phyloP scores from a whole-genome alignment of 2,329 filamentous ascomycete genomes.

The Aspergillus spinulosporus region DNA sequence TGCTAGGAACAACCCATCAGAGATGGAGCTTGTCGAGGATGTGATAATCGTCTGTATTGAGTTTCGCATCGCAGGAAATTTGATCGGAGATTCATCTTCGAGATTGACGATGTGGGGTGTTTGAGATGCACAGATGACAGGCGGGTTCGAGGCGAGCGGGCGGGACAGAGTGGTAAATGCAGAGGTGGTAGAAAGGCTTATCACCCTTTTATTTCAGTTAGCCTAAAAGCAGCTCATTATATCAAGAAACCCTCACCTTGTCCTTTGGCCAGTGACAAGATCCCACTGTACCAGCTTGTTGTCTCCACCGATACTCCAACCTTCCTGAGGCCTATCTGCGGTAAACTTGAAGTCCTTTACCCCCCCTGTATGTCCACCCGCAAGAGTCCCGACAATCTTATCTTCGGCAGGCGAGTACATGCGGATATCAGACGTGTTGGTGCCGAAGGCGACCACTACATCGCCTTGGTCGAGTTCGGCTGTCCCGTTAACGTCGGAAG shows the following conservation, averaged over 20 bases:
- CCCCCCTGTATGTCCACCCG: slow-evolving; percentile 49
- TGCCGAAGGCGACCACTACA: slow-evolving; percentile 52
- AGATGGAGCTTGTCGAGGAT: slow-evolving; percentile 39
- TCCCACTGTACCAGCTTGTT: slow-evolving; percentile 56
- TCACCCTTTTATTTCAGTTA: slow-evolving; percentile 34
- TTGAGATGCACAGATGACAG: slow-evolving; percentile 53
- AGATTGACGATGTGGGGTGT: slow-evolving; percentile 49
- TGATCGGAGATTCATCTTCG: slow-evolving; percentile 40
- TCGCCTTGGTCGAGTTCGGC: slow-evolving; percentile 39
- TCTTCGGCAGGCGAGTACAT: slow-evolving; percentile 53
- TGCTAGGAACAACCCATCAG: slow-evolving; percentile 47
- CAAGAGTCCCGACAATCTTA: slow-evolving; percentile 47
- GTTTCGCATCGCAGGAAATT: slow-evolving; percentile 53
- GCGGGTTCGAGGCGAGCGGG: slow-evolving; percentile 42
- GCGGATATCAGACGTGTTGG: slow-evolving; percentile 50
- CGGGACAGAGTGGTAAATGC: slow-evolving; percentile 42
- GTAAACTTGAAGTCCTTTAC: slow-evolving; percentile 55
- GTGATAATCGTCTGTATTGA: slow-evolving; percentile 49
- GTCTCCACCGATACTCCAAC: slow-evolving; percentile 57
- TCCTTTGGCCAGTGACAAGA: slow-evolving; percentile 44
- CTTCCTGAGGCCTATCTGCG: slow-evolving; percentile 41
- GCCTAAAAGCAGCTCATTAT: slow-evolving; percentile 18
- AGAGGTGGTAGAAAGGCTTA: slow-evolving; percentile 45
- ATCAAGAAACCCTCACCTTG: slow-evolving; percentile 39
- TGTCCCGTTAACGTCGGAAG: slow-evolving; percentile 42